Evolutionary conservation across 2,329 filamentous ascomycete genomes (phyloP).

Genomic region (Sporothrix mexicana): DNA sequence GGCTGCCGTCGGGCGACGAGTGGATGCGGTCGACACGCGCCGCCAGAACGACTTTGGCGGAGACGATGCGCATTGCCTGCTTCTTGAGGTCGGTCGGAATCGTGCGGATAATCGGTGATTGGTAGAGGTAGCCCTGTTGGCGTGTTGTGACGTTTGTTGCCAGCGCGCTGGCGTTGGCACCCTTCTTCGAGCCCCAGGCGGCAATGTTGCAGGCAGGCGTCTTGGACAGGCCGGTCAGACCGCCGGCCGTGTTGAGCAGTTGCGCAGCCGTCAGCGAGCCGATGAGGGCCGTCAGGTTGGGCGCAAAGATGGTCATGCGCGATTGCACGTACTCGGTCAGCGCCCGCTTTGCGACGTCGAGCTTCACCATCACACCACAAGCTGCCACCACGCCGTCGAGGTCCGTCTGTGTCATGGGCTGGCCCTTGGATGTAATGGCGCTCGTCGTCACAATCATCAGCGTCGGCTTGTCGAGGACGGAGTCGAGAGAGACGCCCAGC

Average conservation of each 20-base stretch:
- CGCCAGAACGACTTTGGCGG: constrained; percentile 91
- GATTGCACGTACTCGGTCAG: constrained; percentile 95
- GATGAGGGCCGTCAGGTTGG: constrained; percentile 88
- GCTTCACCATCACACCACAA: constrained; percentile 84
- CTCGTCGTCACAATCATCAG: constrained; percentile 97
- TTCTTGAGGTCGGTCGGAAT: constrained; percentile 87
- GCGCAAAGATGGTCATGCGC: constrained; percentile 94
- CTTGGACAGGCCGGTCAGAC: constrained; percentile 85
- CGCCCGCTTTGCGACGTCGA: constrained; percentile 84
- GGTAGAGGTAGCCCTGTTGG: constrained; percentile 91
- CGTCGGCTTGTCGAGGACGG: constrained; percentile 84
- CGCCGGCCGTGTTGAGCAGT: constrained; percentile 92
- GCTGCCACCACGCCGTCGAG: constrained; percentile 75
- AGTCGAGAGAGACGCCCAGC: constrained; percentile 74
- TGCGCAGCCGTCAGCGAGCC: constrained; percentile 93
- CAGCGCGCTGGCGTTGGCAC: constrained; percentile 74
- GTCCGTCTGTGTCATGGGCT: constrained; percentile 75
- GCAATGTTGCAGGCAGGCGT: constrained; percentile 92
- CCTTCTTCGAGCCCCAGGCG: constrained; percentile 88
- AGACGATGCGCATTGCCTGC: constrained; percentile 93
- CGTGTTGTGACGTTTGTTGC: constrained; percentile 91
- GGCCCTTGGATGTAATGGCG: constrained; percentile 85
- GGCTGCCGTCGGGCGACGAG: constrained; percentile 78
- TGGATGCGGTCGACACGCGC: constrained; percentile 89
- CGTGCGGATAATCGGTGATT: constrained; percentile 84